Conservation (phyloP, 805 yeast genomes). For the Saccharomycopsis olivae region DNA sequence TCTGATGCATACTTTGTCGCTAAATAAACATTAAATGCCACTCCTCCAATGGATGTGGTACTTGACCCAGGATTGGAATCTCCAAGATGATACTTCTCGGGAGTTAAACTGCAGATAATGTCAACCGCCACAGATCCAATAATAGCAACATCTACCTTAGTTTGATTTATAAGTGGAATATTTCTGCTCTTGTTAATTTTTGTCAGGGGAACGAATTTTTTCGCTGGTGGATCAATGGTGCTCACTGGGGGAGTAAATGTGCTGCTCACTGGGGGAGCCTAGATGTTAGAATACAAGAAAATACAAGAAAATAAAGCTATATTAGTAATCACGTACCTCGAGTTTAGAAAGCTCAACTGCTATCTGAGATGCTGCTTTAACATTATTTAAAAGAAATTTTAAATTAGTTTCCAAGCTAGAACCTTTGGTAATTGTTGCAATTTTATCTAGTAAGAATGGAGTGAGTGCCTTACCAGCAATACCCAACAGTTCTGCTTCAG, state of each 20-base stretch:
- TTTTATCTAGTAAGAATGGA: slow-evolving; percentile 59
- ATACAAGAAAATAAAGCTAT: background rate
- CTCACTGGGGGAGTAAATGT: background rate
- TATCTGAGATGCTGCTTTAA: slow-evolving; percentile 53
- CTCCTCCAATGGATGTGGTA: slow-evolving; percentile 63
- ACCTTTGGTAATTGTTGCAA: slow-evolving; percentile 63
- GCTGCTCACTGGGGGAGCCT: slow-evolving; percentile 4
- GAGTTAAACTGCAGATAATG: slow-evolving; percentile 41
- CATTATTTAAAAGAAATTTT: slow-evolving; percentile 70
- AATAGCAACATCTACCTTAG: slow-evolving; percentile 29
- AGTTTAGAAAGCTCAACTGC: slow-evolving; percentile 41
- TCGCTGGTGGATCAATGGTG: background rate
- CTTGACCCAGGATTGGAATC: slow-evolving; percentile 72
- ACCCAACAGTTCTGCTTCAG: slow-evolving; percentile 40
- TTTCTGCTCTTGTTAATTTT: background rate
- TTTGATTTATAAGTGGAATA: background rate
- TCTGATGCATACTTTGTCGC: slow-evolving; percentile 21
- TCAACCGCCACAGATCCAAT: slow-evolving; percentile 77
- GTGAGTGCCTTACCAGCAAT: slow-evolving; percentile 68
- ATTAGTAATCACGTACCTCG: slow-evolving; percentile 22
- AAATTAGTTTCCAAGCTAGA: slow-evolving; percentile 59
- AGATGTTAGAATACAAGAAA: background rate
- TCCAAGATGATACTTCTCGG: slow-evolving; percentile 24
- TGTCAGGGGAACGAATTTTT: background rate
- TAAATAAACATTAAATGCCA: slow-evolving; percentile 57